Evolutionary conservation across 495 filamentous ascomycete genomes (phyloP).

Genomic region (Umbilicaria muhlenbergii): DNA sequence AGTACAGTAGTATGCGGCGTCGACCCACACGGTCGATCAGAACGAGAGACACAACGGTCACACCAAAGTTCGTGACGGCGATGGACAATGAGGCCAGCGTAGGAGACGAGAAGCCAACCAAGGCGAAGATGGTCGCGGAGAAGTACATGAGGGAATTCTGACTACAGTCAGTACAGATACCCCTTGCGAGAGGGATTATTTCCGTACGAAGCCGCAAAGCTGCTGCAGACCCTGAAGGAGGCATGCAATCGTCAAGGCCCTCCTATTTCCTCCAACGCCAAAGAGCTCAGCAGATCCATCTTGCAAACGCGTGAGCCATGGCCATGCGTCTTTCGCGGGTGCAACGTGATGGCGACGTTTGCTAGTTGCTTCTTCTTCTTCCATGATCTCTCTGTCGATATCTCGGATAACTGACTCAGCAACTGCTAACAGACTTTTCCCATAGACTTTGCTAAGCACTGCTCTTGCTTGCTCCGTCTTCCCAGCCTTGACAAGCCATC

Average conservation of each 20-base stretch:
- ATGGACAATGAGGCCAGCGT: conserved; percentile 70
- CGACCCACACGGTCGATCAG: conserved; percentile 72
- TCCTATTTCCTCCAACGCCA: conserved; percentile 45
- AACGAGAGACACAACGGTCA: conserved; percentile 61
- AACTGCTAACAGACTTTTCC: conserved; percentile 25
- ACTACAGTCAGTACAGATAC: not conserved
- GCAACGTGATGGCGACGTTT: conserved; percentile 14
- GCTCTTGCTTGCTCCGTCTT: conserved; percentile 38
- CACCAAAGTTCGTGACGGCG: conserved; percentile 68
- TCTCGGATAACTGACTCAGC: conserved; percentile 37
- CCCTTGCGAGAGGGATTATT: not conserved
- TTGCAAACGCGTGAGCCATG: conserved; percentile 16
- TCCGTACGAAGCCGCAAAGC: conserved; percentile 66
- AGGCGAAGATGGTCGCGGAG: conserved; percentile 74
- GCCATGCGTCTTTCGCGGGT: conserved; percentile 6
- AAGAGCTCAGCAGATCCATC: conserved; percentile 37
- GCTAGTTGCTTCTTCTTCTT: conserved; percentile 39
- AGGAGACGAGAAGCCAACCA: conserved; percentile 64
- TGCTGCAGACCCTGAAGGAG: conserved; percentile 82
- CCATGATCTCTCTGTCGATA: conserved; percentile 52
- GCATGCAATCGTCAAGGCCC: conserved; percentile 71
- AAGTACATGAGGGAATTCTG: conserved; percentile 93
- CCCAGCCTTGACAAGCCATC: conserved; percentile 66
- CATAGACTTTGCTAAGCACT: conserved; percentile 51
- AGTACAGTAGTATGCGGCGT: conserved; percentile 64